Percentiles rank a stretch among this genome's conserved stretches.
Evolutionary conservation across 352 stramenopile species (phyloP).

Genomic region (Pythium phragmitis): DNA sequence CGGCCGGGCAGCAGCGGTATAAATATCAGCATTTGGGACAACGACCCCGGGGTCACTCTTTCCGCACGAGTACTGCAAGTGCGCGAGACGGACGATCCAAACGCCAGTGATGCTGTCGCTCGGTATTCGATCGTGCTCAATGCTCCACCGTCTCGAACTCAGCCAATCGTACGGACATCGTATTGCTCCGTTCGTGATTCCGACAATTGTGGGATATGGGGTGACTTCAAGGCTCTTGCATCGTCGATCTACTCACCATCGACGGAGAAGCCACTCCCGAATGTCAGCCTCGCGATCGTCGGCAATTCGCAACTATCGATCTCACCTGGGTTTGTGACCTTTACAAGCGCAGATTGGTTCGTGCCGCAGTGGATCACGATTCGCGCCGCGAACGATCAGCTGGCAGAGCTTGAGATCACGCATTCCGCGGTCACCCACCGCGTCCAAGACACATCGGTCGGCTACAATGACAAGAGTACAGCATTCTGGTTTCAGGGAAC

Average conservation of each 20-base stretch:
- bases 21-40: conserved; percentile 75
- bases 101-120: neutral
- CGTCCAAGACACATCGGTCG: conserved; percentile 46
- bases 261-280: conserved; percentile 8
- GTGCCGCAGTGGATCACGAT: conserved; percentile 53
- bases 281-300: conserved; percentile 62
- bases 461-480: conserved; percentile 46
- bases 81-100: conserved; percentile 23
- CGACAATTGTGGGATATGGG: conserved; percentile 52
- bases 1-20: conserved; percentile 39
- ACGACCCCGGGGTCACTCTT: conserved; percentile 68
- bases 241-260: conserved; percentile 33
- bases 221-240: conserved; percentile 34
- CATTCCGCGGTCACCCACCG: conserved; percentile 50
- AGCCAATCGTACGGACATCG: conserved; percentile 16
- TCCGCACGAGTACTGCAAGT: conserved; percentile 41
- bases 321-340: conserved; percentile 58
- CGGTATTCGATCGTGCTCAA: conserved; percentile 70
- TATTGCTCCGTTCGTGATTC: conserved; percentile 37
- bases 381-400: conserved; percentile 40
- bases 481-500: conserved; percentile 58
- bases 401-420: conserved; percentile 36
- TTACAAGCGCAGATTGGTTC: conserved; percentile 63
- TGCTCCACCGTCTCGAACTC: conserved; percentile 38
- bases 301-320: conserved; percentile 48